phyloP scores from a whole-genome alignment of 1,284 basidiomycete species.

The Naganishia sp. region DNA sequence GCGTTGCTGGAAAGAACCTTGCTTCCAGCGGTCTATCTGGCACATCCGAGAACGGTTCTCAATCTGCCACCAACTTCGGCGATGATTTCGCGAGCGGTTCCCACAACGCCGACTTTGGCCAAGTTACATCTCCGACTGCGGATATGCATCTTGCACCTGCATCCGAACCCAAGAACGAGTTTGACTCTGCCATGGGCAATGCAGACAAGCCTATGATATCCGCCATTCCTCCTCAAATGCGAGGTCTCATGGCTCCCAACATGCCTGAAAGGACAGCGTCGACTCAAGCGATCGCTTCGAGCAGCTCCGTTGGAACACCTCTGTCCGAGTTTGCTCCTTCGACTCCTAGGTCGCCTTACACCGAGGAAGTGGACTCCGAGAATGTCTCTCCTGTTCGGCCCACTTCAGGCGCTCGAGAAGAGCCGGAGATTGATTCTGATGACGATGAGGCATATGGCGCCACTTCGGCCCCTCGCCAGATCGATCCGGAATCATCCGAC shows the following conservation, averaged over 20 bases:
- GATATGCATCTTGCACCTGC: constrained; percentile 35
- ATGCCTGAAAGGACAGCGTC: constrained; percentile 39
- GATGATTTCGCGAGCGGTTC: constrained; percentile 36
- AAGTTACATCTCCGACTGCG: constrained; percentile 24
- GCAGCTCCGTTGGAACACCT: constrained; percentile 40
- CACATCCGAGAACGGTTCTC: too few relatives aligned
- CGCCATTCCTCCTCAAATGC: constrained; percentile 23
- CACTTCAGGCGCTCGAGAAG: background rate
- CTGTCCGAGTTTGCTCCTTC: constrained; percentile 30
- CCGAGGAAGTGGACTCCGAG: constrained; percentile 22
- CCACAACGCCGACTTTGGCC: constrained; percentile 26
- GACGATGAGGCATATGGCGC: background rate
- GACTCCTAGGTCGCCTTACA: constrained; percentile 12
- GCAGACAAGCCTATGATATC: constrained; percentile 38
- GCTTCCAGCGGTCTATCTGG: too few relatives aligned
- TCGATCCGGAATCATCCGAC: constrained; percentile 43
- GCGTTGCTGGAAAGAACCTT: background rate
- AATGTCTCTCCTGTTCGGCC: constrained; percentile 15
- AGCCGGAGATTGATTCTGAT: constrained; percentile 10
- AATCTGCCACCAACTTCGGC: background rate
- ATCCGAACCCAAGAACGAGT: constrained; percentile 60
- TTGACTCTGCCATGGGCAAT: constrained; percentile 63
- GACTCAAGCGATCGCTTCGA: constrained; percentile 44
- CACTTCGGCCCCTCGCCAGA: background rate
- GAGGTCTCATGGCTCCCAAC: background rate